Base-by-base conservation (phyloP, 768 basidiomycete species). In the Plicaturopsis crispa region DNA sequence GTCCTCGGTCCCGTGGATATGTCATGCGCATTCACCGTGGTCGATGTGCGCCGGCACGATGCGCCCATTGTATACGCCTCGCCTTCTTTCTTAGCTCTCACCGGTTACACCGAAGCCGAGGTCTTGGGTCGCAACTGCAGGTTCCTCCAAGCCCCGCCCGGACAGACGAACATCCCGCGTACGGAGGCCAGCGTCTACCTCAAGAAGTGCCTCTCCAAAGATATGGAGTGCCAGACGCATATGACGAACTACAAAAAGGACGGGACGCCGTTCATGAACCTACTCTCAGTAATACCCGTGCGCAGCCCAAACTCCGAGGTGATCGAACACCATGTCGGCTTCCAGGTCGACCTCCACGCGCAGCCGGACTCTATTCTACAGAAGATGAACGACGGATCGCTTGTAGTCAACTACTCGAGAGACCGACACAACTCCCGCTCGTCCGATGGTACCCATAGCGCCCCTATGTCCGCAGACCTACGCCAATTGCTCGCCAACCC, bases 301-400 rank as follows among this genome's bases (percentile, higher is more conserved):
- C 41, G 65, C 49, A 41, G 47, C 40, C 60, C 69, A 55, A 52
- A 47, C 21, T 30, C 61, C 46, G 75, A 78, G 38, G 83, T 93
- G 32, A 70, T 87, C 28, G 79, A 77, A 6, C 94, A 84, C 55
- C 84, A 88, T 50, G 82, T 99, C 36, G 96, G 96, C 1, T 98
- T 99, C 68, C 92, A 99, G 61, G 85, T 96, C 39, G 90, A 97
- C 59, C 67, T 99, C 35, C 79, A 80, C 13, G 78, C 84, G 50
- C 90, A 93, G 61, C 91, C 90, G 2, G 78, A 78, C 47, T 76
- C 76, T 2, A 92, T 96, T 43, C 62, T 92, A 38, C 73, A 84
- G 47, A 87, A 81, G 55, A 69, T 92, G 38, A 62, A 72, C 14
- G 80, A 87, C 48, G 92, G 92, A 13, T 77, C 72, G 23, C 90